Evolutionary conservation across 768 basidiomycete genomes (phyloP), one percentile per base, ranked within the genome.

Genomic region (Favolaschia claudopus): DNA sequence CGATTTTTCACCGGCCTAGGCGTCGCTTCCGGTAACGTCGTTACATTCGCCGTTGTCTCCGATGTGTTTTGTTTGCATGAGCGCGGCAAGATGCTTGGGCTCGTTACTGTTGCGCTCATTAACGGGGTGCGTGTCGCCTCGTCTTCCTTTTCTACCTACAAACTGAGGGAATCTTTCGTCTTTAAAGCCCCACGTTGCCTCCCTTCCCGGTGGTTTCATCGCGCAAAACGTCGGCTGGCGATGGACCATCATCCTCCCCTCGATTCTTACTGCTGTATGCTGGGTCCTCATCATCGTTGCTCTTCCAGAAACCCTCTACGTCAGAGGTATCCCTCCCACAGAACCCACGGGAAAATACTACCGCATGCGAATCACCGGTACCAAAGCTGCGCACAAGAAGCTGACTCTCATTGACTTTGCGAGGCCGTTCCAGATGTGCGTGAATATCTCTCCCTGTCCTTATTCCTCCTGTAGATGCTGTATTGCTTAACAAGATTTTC

Each of bases 51-150:
- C 0, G 43, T 62, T n/a, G 37, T 67, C 19, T 61, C 58, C 2
- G 63, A 67, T 32, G 15, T 67, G 7, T 64, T 64, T 15, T 64
- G 57, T 27, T 36, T 67, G 9, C 66, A 64, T 34, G 59, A 67
- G 39, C 50, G 62, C 3, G 63, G 66, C 20, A 64, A 59, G 40
- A 62, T 64, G 60, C 40, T 67, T 13, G 66, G 66, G 39, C 34
- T 67, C 5, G 51, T 60, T n/a, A 64, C 66, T 13, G 50, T 64
- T 3, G 60, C 63, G 19, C 32, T 64, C 4, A 60, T 62, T 12
- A 67, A 64, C 29, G 66, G 66, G 63, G 63, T 64, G 29, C 34
- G 45, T 56, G n/a, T n/a, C n/a, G n/a, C n/a, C n/a, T n/a, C n/a
- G n/a, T 14, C 8, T 10, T 19, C 10, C 1, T 31, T 50, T n/a